Conservation (phyloP, 805 yeast genomes). For the Teunomyces panamensis region DNA sequence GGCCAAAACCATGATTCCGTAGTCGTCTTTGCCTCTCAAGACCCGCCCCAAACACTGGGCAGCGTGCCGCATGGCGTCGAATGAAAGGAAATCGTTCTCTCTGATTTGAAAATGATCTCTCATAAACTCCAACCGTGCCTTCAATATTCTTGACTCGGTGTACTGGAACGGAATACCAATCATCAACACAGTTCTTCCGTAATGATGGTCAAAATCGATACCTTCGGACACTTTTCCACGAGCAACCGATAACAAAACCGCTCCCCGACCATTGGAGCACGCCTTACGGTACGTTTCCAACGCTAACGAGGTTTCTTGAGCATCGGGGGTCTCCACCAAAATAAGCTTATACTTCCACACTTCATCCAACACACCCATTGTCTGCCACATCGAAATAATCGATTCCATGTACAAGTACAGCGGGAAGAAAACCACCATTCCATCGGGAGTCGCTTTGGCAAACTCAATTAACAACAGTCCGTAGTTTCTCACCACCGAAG, state of each 20-base stretch:
- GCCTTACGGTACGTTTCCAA: constrained; percentile 94
- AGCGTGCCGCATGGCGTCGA: constrained; percentile 99
- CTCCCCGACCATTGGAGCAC: constrained; percentile 96
- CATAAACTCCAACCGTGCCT: constrained; percentile 90
- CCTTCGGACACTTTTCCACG: constrained; percentile 99
- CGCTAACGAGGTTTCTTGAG: constrained; percentile 95
- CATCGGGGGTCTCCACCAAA: constrained; percentile 97
- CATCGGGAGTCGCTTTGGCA: constrained; percentile 95
- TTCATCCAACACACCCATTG: constrained; percentile 96
- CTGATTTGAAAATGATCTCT: constrained; percentile 90
- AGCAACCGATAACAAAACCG: constrained; percentile 92
- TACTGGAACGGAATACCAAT: constrained; percentile 99
- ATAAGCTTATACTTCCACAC: constrained; percentile 97
- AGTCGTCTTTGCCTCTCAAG: constrained; percentile 95
- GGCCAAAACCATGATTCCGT: constrained; percentile 97
- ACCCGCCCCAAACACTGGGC: constrained; percentile 98
- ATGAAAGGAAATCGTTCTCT: constrained; percentile 91
- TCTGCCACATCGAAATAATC: constrained; percentile 98
- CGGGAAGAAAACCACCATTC: constrained; percentile 96
- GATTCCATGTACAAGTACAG: constrained; percentile 97
- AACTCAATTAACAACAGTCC: constrained; percentile 91
- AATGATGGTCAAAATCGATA: constrained; percentile 98
- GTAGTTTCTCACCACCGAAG: constrained; percentile 94
- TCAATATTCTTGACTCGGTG: constrained; percentile 92
- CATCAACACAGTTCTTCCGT: constrained; percentile 96